Base-by-base conservation (phyloP, 306 rosid species). In the Fragaria nilgerrensis region DNA sequence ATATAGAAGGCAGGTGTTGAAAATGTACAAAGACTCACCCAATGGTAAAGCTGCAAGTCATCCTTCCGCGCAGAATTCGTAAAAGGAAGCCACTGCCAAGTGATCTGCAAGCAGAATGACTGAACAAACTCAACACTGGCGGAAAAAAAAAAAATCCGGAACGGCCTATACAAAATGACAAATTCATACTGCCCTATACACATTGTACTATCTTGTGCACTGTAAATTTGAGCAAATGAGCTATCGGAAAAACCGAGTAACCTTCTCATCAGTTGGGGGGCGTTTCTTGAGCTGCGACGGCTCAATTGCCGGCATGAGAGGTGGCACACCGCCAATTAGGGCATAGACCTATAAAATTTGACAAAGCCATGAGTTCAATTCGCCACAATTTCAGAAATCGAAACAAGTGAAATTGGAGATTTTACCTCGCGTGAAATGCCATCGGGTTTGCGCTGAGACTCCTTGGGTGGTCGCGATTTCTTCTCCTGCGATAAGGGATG, bases 51-150 rank as follows among this genome's bases (percentile, higher is more conserved):
- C 39, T 89, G 96, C 79, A 95, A 92, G 84, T 83, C 85, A 77
- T 95, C 99, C 56, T 92, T 91, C 56, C 97, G 93, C 55, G 97
- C 96, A 82, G 99, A 92, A 79, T 69, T 95, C 15, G 97, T 79
- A 83, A 90, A 95, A 66, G 97, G 94, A 89, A 95, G 97, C 97
- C 99, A 95, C 80, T 91, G 97, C 99, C 99, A 95, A 70, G 99
- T 90, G 79, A 95, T 87, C 99, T 95, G 86, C 78, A 78, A 44
- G 39, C 47, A 65, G 23, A 36, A 72, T 11, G 79, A 76, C 73
- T 62, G 55, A 75, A 37, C 14, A 58, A 58, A 20, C 41, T 7
- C 12, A 62, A 75, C 66, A 36, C 14, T 15, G 4, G 58, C 11
- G 8, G 2, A 22, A 44, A 3, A 37, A 37, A 37, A 37, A 5